Conservation (phyloP, 2,329 filamentous ascomycete genomes). For the Claviceps sp. region DNA sequence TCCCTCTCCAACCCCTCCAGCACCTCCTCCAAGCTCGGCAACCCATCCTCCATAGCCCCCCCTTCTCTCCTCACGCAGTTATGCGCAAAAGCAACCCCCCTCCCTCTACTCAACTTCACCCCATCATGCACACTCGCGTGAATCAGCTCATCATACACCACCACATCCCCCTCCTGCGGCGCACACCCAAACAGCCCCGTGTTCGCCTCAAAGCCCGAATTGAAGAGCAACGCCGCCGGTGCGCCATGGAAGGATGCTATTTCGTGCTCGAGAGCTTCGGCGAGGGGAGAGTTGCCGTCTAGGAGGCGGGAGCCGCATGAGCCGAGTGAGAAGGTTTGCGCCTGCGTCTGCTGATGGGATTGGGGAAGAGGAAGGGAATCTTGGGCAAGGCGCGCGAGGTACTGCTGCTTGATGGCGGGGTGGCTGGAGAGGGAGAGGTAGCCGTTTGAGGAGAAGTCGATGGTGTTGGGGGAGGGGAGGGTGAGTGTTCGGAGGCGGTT, state of each 20-base stretch:
- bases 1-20: slow-evolving; percentile 19
- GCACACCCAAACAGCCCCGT: slow-evolving; percentile 47
- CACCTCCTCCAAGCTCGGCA: slow-evolving; percentile 14
- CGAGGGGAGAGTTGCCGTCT: slow-evolving; percentile 34
- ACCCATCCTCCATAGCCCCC: background rate
- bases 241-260: slow-evolving; percentile 36
- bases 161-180: slow-evolving; percentile 44
- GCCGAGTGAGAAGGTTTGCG: slow-evolving; percentile 20
- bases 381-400: slow-evolving; percentile 30
- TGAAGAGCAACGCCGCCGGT: slow-evolving; percentile 35
- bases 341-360: no score
- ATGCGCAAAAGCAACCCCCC: slow-evolving; percentile 40
- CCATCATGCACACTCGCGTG: slow-evolving; percentile 72
- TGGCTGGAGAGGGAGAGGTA: slow-evolving; percentile 61
- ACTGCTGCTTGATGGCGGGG: slow-evolving; percentile 44
- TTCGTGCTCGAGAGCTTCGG: slow-evolving; percentile 30
- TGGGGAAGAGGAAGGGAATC: background rate
- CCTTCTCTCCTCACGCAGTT: slow-evolving; percentile 28
- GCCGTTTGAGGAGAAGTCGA: slow-evolving; percentile 67
- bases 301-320: slow-evolving; percentile 40
- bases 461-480: slow-evolving; percentile 50
- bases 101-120: slow-evolving; percentile 50
- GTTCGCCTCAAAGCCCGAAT: slow-evolving; percentile 54
- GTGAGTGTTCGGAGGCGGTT: slow-evolving; percentile 31
- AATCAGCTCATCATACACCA: slow-evolving; percentile 63